Percentiles rank a stretch among this genome's conserved stretches.
Evolutionary conservation across 2,329 filamentous ascomycete genomes (phyloP).

Genomic region (Zymoseptoria passerinii): DNA sequence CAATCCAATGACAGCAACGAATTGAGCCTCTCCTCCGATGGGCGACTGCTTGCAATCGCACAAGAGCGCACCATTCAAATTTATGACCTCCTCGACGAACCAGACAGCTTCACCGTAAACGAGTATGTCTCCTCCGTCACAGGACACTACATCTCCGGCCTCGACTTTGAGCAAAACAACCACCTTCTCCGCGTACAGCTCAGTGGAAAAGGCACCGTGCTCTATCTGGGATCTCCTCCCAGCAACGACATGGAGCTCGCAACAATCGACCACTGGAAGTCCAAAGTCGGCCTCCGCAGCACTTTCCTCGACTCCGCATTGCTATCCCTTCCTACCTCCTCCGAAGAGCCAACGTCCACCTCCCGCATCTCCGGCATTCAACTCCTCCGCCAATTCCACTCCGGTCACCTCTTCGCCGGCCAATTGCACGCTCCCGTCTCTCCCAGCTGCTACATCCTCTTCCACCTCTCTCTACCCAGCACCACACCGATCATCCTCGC

Average conservation of each 20-base stretch:
- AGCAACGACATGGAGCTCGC: constrained; percentile 5
- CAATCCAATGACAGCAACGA: constrained; percentile 23
- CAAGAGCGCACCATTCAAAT: constrained; percentile 30
- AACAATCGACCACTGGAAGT: constrained; percentile 27
- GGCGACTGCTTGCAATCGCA: constrained; percentile 27
- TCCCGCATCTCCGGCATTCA: constrained; percentile 24
- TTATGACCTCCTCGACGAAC: constrained; percentile 24
- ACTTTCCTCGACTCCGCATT: constrained; percentile 26
- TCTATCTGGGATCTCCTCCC: constrained; percentile 29
- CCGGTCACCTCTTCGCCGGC: constrained; percentile 25
- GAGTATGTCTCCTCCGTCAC: constrained; percentile 26
- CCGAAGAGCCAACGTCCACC: constrained; percentile 6
- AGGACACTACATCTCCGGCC: constrained; percentile 29
- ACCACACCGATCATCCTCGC: constrained; percentile 19
- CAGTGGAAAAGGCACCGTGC: constrained; percentile 27
- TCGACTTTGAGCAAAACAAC: constrained; percentile 29
- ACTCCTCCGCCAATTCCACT: constrained; percentile 21
- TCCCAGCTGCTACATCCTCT: constrained; percentile 25
- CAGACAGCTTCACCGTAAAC: constrained; percentile 26
- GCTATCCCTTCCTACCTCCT: constrained; percentile 7
- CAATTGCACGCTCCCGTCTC: constrained; percentile 25
- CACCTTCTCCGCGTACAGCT: constrained; percentile 26
- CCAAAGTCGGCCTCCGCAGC: constrained; percentile 24
- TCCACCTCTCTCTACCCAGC: constrained; percentile 20
- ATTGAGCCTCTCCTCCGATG: constrained; percentile 26